phyloP scores from a whole-genome alignment of 192 early-diverging fungal genomes.

The Neocallimastix lanati region DNA sequence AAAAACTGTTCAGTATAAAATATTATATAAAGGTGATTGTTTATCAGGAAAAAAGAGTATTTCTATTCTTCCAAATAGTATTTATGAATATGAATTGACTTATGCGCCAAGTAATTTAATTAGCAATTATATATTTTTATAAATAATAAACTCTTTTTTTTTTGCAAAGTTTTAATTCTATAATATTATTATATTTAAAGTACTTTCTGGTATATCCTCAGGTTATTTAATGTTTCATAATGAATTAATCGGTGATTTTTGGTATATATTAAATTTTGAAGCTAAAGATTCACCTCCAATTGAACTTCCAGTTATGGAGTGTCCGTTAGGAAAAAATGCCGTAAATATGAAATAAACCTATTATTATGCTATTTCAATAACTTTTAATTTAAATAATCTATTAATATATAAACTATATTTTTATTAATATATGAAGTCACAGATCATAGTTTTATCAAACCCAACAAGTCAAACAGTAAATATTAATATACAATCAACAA shows the following conservation, averaged over 20 bases:
- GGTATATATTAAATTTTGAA: background rate
- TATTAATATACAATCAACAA: background rate
- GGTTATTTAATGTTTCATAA: background rate
- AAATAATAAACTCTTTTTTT: no score
- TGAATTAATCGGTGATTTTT: background rate
- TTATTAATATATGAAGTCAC: background rate
- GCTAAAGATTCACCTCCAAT: background rate
- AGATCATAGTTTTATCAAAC: background rate
- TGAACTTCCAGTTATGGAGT: background rate
- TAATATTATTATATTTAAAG: background rate
- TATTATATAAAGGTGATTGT: background rate
- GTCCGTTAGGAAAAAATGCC: background rate
- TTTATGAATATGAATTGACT: background rate
- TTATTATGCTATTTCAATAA: no score
- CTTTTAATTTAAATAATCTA: no score
- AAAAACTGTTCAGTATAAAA: background rate
- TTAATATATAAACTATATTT: no score
- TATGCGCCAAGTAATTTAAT: background rate
- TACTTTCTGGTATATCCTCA: background rate
- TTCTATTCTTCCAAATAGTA: background rate
- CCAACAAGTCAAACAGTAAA: background rate
- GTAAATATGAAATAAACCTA: background rate
- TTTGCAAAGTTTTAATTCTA: no score
- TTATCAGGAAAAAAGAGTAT: background rate
- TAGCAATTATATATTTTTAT: no score